A percentile compares a stretch with the other conserved stretches of the same genome.
These are phyloP conservation scores for Sporobolomyces roseus DNA, from an alignment of 768 basidiomycete species.

Conservation along the genomic window DNA sequence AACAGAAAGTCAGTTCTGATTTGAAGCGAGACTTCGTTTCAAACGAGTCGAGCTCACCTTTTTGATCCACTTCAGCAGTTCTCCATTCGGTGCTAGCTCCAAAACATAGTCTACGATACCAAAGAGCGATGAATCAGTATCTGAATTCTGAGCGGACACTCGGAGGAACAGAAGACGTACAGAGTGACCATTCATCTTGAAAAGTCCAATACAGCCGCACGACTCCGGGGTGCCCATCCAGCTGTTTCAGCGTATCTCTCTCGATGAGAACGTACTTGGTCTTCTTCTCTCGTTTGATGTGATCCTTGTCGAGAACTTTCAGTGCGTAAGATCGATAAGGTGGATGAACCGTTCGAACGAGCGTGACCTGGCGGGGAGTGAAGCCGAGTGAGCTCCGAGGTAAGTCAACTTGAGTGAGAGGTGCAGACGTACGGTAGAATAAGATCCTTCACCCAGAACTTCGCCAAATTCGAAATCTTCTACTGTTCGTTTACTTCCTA, in stretches of 20 bases:
- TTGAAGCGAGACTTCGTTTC: too few relatives aligned
- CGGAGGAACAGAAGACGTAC: constrained; percentile 54
- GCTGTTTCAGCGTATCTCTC: constrained; percentile 62
- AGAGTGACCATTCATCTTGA: constrained; percentile 76
- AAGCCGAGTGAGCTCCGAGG: too few relatives aligned
- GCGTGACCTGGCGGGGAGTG: constrained; percentile 37
- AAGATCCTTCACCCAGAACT: constrained; percentile 75
- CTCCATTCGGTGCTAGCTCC: constrained; percentile 52
- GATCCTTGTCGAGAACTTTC: constrained; percentile 78
- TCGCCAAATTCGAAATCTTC: constrained; percentile 71
- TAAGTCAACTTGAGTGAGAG: too few relatives aligned
- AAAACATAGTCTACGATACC: constrained; percentile 51
- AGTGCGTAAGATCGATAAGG: constrained; percentile 66
- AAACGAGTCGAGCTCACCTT: too few relatives aligned
- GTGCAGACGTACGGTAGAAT: constrained; percentile 63
- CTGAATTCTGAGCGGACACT: too few relatives aligned
- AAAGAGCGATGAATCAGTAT: too few relatives aligned
- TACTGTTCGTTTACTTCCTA: constrained; percentile 22
- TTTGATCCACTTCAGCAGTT: constrained; percentile 50
- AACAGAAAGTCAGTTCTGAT: too few relatives aligned
- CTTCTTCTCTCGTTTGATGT: constrained; percentile 71
- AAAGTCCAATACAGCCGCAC: constrained; percentile 77
- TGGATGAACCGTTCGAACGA: constrained; percentile 34
- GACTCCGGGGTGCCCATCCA: constrained; percentile 70
- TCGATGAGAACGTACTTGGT: constrained; percentile 72